Evolutionary conservation across 1,139 yeast genomes (phyloP), one percentile per base, ranked within the genome.

Genomic region (Yamadazyma diospyri): DNA sequence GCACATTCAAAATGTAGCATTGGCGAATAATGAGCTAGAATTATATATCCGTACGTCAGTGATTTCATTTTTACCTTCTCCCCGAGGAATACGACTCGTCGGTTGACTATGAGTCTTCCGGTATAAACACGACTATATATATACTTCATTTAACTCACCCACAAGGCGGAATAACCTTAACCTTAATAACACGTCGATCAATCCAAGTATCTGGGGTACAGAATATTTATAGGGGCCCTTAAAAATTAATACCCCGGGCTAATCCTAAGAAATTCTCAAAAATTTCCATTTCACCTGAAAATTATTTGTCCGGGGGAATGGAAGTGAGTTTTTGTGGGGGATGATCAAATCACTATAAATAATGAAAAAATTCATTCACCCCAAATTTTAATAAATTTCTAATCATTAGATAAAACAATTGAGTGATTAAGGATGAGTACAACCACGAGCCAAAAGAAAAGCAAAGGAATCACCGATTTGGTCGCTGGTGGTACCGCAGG

Each of bases 401-500:
- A n/a, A n/a, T n/a, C 8, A 13, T 13, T 11, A 9, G 20, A 18
- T 18, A 23, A n/a, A 23, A 23, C 10, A 24, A 11, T 6, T 6
- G 5, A 11, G 16, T 16, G 25, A 18, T 9, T 18, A 18, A 9
- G 8, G 8, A 34, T 34, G 37, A 30, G 34, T 30, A 23, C 29
- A 19, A 20, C 12, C 9, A 16, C 20, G 11, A 25, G 21, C 13
- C 45, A 44, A 34, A 41, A 39, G 19, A 45, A 64, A 35, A 66
- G 66, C 32, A 64, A 55, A 39, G 57, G 70, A 27, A 78, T 82
- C 25, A 76, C 85, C 40, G 95, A 88, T 58, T 74, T 89, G 51
- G 70, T 88, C 36, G 94, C 97, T 29, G 98, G 98, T 47, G 98
- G 98, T 52, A 81, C 94, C 10, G 98, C 98, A 13, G 98, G 98